Evolutionary conservation across 805 yeast species (phyloP).

Genomic region (Schizosaccharomyces osmophilus): DNA sequence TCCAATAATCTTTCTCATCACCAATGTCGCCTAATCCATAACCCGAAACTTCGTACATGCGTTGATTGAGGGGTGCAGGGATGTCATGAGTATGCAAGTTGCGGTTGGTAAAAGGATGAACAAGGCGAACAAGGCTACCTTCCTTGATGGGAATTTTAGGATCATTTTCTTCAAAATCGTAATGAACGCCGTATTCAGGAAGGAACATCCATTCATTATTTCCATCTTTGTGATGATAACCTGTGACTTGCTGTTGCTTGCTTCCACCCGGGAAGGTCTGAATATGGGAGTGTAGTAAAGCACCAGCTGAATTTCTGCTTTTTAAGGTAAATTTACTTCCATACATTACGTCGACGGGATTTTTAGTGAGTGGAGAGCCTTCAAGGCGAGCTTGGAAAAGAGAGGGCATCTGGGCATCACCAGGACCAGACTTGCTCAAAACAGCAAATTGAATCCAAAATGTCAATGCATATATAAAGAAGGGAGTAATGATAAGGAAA

Average conservation of each 20-base stretch:
- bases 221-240: slow-evolving; percentile 67
- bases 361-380: slow-evolving; percentile 36
- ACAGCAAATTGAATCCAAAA: slow-evolving; percentile 65
- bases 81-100: slow-evolving; percentile 67
- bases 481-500: slow-evolving; percentile 47
- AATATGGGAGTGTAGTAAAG: slow-evolving; percentile 66
- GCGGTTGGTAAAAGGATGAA: slow-evolving; percentile 46
- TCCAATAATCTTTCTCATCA: slow-evolving; percentile 76
- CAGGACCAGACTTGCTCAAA: slow-evolving; percentile 65
- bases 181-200: slow-evolving; percentile 10
- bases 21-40: slow-evolving; percentile 51
- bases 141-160: slow-evolving; percentile 21
- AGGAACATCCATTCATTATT: slow-evolving; percentile 59
- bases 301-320: slow-evolving; percentile 46
- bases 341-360: slow-evolving; percentile 40
- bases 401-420: slow-evolving; percentile 76
- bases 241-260: slow-evolving; percentile 79
- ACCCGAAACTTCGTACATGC: slow-evolving; percentile 64
- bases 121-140: slow-evolving; percentile 45
- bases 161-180: slow-evolving; percentile 12
- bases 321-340: slow-evolving; percentile 42
- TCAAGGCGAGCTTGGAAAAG: slow-evolving; percentile 68
- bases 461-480: slow-evolving; percentile 37
- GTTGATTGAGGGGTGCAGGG: slow-evolving; percentile 44
- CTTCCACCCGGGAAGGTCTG: slow-evolving; percentile 81